Percentiles rank a stretch among this genome's conserved stretches.
phyloP scores from a whole-genome alignment of 768 basidiomycete genomes.

The Pseudohyphozyma bogoriensis region DNA sequence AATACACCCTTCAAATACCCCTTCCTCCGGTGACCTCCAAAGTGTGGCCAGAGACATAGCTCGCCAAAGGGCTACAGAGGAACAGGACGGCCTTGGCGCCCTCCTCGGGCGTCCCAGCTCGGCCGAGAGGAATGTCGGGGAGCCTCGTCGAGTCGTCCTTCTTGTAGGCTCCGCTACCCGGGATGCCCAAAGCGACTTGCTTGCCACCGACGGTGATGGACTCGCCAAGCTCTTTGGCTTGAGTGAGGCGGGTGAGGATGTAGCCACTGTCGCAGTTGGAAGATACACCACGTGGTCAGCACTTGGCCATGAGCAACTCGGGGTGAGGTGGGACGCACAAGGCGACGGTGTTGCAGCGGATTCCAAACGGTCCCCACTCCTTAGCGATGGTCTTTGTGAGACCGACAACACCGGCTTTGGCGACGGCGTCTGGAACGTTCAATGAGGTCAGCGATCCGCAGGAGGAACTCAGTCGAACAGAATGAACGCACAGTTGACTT shows the following conservation, averaged over 20 bases:
- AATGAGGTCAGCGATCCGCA: too few relatives aligned
- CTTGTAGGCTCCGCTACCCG: constrained; percentile 44
- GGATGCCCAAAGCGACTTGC: constrained; percentile 72
- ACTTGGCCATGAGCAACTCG: too few relatives aligned
- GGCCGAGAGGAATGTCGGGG: constrained; percentile 53
- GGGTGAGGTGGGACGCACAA: constrained; percentile 34
- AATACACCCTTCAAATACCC: constrained; percentile 54
- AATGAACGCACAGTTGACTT: constrained; percentile 54
- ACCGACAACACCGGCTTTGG: constrained; percentile 52
- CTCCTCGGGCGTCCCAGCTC: constrained; percentile 62
- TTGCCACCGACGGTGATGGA: constrained; percentile 71
- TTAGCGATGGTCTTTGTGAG: constrained; percentile 78
- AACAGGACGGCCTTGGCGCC: constrained; percentile 66
- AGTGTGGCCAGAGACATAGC: constrained; percentile 46
- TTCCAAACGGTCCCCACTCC: constrained; percentile 70
- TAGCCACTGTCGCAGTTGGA: constrained; percentile 55
- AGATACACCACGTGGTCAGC: neutral
- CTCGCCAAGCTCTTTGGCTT: constrained; percentile 64
- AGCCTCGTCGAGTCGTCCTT: constrained; percentile 34
- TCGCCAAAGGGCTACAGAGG: constrained; percentile 65
- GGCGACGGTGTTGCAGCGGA: constrained; percentile 71
- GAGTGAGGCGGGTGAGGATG: constrained; percentile 56
- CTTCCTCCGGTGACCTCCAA: constrained; percentile 53
- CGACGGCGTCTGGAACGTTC: constrained; percentile 24
- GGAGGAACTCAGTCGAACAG: neutral